Evolutionary conservation across 2,329 filamentous ascomycete species (phyloP).

Genomic region (Trichocomaceae sp.): DNA sequence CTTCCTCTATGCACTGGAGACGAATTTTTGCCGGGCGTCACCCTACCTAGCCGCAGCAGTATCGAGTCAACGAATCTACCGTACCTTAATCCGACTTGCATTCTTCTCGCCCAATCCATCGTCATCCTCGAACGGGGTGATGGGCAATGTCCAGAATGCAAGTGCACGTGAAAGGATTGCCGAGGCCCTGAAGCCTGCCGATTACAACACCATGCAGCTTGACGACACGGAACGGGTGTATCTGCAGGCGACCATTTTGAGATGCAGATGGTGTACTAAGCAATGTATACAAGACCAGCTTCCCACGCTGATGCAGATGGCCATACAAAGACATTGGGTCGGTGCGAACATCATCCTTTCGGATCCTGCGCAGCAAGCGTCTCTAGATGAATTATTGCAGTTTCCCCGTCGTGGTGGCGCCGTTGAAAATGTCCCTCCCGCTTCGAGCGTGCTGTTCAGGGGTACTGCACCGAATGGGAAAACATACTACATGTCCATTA

Average conservation of each 20-base stretch:
- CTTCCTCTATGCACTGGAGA: conserved; percentile 43
- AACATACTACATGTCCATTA: conserved; percentile 20
- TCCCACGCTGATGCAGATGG: conserved; percentile 29
- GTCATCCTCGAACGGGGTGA: background rate
- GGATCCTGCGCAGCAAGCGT: background rate
- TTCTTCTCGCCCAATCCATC: conserved; percentile 30
- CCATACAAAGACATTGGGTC: conserved; percentile 30
- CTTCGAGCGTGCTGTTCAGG: conserved; percentile 15
- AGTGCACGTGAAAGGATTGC: background rate
- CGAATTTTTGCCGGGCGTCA: conserved; percentile 41
- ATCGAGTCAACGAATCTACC: conserved; percentile 37
- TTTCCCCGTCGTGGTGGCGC: background rate
- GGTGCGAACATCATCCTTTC: conserved; percentile 20
- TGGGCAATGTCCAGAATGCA: background rate
- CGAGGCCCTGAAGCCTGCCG: conserved; percentile 26
- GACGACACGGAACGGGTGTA: conserved; percentile 20
- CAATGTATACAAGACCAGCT: conserved; percentile 28
- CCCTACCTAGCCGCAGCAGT: conserved; percentile 33
- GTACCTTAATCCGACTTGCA: conserved; percentile 34
- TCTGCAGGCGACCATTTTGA: conserved; percentile 32
- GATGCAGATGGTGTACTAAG: conserved; percentile 36
- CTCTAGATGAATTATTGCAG: background rate
- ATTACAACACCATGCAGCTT: conserved; percentile 24
- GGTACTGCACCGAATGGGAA: conserved; percentile 2
- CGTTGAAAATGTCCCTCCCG: background rate